Conservation (phyloP, 768 basidiomycete species). For the Boletus tomentosulus region DNA sequence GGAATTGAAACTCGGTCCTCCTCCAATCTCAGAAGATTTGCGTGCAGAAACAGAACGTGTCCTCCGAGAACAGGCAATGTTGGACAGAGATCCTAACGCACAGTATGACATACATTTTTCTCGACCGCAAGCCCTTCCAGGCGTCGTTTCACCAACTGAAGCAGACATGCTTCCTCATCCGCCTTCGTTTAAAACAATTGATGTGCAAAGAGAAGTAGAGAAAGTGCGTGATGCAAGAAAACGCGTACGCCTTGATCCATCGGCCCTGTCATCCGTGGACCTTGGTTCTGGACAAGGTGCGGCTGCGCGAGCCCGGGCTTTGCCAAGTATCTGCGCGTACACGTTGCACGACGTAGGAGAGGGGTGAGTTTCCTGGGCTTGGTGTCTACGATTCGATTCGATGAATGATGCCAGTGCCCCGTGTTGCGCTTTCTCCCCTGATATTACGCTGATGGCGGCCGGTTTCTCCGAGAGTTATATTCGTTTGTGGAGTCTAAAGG, state of each 20-base stretch:
- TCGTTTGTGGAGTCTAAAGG: constrained; percentile 91
- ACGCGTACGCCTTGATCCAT: constrained; percentile 86
- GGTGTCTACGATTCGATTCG: constrained; percentile 4
- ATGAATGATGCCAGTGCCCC: constrained; percentile 53
- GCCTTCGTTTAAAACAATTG: constrained; percentile 74
- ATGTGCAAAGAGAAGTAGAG: constrained; percentile 89
- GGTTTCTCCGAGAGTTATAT: constrained; percentile 97
- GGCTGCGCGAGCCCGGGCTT: constrained; percentile 51
- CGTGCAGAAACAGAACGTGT: constrained; percentile 75
- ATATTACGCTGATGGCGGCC: constrained; percentile 88
- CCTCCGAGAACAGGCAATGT: constrained; percentile 75
- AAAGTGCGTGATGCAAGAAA: constrained; percentile 86
- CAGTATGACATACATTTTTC: constrained; percentile 61
- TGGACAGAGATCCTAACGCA: constrained; percentile 63
- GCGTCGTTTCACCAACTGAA: constrained; percentile 60
- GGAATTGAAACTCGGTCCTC: constrained; percentile 80
- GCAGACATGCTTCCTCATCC: constrained; percentile 80
- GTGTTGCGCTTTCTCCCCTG: constrained; percentile 83
- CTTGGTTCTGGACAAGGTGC: constrained; percentile 54
- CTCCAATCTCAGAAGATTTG: constrained; percentile 76
- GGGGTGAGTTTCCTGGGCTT: constrained; percentile 53
- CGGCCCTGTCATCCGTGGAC: constrained; percentile 54
- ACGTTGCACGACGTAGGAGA: constrained; percentile 95
- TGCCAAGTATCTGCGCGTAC: constrained; percentile 94
- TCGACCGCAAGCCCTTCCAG: constrained; percentile 47